Conservation (phyloP, 768 basidiomycete species). For the Dentipellis sp. region DNA sequence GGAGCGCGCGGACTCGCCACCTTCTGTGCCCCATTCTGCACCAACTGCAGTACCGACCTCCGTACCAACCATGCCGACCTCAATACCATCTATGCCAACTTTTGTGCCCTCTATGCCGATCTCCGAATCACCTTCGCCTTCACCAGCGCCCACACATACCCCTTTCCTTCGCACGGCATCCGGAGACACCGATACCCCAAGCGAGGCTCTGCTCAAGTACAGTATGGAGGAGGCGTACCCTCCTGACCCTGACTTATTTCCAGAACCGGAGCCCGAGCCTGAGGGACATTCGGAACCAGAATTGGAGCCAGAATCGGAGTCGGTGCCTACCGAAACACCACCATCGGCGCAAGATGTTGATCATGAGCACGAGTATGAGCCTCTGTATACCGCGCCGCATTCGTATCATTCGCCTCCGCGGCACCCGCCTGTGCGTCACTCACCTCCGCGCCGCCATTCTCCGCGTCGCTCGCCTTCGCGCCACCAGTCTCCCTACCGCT, state of each 20-base stretch:
- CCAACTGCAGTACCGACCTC: neutral
- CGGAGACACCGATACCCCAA: slow-evolving; percentile 5
- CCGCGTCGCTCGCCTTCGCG: no score
- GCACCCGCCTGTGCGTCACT: no score
- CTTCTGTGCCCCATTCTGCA: no score
- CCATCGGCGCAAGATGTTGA: no score
- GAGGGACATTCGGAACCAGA: neutral
- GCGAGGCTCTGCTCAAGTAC: slow-evolving; percentile 9
- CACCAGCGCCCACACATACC: slow-evolving; percentile 6
- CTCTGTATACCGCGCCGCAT: no score
- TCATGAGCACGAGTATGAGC: no score
- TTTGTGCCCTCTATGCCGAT: neutral
- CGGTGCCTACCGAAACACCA: neutral
- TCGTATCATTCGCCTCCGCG: no score
- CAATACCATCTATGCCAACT: neutral
- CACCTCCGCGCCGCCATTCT: no score
- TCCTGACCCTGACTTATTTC: neutral
- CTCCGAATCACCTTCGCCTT: neutral
- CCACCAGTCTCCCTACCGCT: no score
- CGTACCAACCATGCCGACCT: neutral
- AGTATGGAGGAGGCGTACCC: slow-evolving; percentile 1
- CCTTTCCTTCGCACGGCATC: slow-evolving; percentile 9
- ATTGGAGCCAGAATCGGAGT: neutral
- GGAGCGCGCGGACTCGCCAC: neutral
- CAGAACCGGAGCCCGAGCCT: neutral